Base-by-base conservation (phyloP, 768 basidiomycete genomes). In the Trametes meyenii region DNA sequence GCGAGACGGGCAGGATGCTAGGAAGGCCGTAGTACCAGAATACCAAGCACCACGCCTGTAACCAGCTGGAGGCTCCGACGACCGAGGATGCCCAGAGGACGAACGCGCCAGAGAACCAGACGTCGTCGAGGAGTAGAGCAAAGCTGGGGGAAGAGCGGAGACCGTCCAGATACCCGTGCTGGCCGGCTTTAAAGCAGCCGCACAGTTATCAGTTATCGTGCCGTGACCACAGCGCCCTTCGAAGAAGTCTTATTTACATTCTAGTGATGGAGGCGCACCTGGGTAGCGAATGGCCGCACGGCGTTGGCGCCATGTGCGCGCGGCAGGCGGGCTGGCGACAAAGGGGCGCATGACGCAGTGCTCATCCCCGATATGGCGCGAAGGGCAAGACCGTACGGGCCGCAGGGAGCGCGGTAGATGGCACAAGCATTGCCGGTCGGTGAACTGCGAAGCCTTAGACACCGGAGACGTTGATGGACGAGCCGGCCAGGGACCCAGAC, bases 301-400 rank as follows among this genome's bases (percentile, higher is more conserved):
- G 36, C 24, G 6, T 19, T 39, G 23, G 13, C 39, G 39, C 56
- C 56, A 50, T 50, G 46, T 49, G 55, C 33, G 42, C 43, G 13
- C 19, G 19, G 23, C 10, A 16, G 40, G 43, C n/a, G 42, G 11
- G 21, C 26, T 39, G 23, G 43, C 49, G 49, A 58, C 48, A 50
- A n/a, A 16, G 16, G 40, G 45, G 50, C 59, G 51, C 59, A 60
- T 60, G 60, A 61, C 54, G 53, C 60, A 7, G 16, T 44, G 39
- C 46, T 7, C 36, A 7, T 36, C 42, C 44, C 50, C 40, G 45
- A 50, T 55, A 44, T 33, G 53, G 26, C 24, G 50, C 33, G 60
- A 33, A 13, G 38, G n/a, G 33, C 39, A 23, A 23, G 53, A 0
- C 36, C 54, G 54, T 4, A 3, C 19, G 13, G 44, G 17, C 19